These are phyloP conservation scores for Misopates orontium DNA, from an alignment of 257 asterid species.

Conservation along the genomic window DNA sequence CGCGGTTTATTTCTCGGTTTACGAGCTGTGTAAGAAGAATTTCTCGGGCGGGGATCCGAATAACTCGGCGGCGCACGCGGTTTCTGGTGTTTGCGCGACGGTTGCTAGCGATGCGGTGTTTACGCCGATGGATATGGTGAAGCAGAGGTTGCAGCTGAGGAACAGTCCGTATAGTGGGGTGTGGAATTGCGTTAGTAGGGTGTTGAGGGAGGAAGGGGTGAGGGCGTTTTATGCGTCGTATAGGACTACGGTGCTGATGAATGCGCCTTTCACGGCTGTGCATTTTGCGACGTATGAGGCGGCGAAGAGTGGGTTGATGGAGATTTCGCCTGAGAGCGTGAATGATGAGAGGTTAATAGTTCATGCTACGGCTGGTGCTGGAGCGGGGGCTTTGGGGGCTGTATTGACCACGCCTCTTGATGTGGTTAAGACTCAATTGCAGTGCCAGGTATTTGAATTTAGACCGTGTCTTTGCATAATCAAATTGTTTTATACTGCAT, in stretches of 20 bases:
- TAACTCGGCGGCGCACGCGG: conserved; percentile 70
- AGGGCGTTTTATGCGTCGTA: conserved; percentile 81
- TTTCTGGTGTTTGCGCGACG: conserved; percentile 85
- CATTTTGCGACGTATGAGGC: conserved; percentile 96
- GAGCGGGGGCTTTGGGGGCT: conserved; percentile 90
- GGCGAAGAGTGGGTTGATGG: conserved; percentile 65
- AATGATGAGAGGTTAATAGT: conserved; percentile 70
- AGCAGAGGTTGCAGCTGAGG: conserved; percentile 90
- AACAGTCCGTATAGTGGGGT: conserved; percentile 81
- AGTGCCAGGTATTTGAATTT: conserved; percentile 73
- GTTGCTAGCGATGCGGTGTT: conserved; percentile 86
- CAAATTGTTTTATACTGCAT: no score
- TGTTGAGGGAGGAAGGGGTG: conserved; percentile 80
- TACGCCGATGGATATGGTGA: conserved; percentile 98
- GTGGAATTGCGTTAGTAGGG: conserved; percentile 76
- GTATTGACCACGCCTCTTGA: conserved; percentile 87
- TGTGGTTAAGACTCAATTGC: conserved; percentile 94
- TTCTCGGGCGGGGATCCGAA: conserved; percentile 71
- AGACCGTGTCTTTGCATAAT: no score
- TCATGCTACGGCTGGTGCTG: conserved; percentile 97
- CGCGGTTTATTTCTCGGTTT: conserved; percentile 87
- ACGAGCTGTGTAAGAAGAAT: conserved; percentile 70
- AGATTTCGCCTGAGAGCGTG: conserved; percentile 57
- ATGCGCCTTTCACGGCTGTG: conserved; percentile 94
- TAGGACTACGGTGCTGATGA: conserved; percentile 87